Conservation (phyloP, 2,329 filamentous ascomycete species). For the Cyphellophora attinorum region DNA sequence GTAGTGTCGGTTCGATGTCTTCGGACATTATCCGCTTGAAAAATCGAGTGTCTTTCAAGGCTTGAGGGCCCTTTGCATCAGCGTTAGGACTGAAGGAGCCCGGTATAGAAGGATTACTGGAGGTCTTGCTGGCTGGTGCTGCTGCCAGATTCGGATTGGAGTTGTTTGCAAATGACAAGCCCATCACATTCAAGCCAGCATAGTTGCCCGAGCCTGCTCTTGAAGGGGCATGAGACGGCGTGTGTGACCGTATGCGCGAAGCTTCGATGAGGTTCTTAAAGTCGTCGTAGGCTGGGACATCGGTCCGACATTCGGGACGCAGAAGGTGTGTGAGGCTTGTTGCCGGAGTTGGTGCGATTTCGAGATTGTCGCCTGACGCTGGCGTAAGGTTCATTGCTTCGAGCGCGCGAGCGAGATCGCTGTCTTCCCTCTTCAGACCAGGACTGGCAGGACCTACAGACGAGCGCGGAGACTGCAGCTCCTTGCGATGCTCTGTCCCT, state of each 20-base stretch:
- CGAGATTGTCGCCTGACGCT: conserved; percentile 37
- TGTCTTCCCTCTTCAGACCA: conserved; percentile 48
- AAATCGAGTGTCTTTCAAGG: conserved; percentile 82
- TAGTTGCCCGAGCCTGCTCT: conserved; percentile 65
- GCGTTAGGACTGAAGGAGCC: conserved; percentile 31
- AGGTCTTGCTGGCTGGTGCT: conserved; percentile 39
- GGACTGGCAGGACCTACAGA: conserved; percentile 72
- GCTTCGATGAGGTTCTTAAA: conserved; percentile 67
- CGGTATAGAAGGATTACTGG: conserved; percentile 30
- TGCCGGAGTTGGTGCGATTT: conserved; percentile 52
- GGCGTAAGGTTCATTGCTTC: conserved; percentile 50
- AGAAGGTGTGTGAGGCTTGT: conserved; percentile 74
- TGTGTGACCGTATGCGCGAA: conserved; percentile 35
- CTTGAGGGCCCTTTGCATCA: conserved; percentile 26
- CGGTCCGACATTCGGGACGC: conserved; percentile 71
- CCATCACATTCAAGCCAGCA: conserved; percentile 50
- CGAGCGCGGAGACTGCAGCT: conserved; percentile 61
- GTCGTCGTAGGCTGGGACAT: conserved; percentile 72
- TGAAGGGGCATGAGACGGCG: conserved; percentile 35
- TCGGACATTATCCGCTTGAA: conserved; percentile 84
- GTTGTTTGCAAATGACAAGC: conserved; percentile 27
- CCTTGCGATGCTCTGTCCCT: conserved; percentile 50
- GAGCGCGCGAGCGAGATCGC: conserved; percentile 43
- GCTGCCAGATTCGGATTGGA: conserved; percentile 44
- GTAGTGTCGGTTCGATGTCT: conserved; percentile 88